Evolutionary conservation across 169 alveolate species (phyloP), one percentile per base, ranked within the genome.

Genomic region (Eimeria tenella): DNA sequence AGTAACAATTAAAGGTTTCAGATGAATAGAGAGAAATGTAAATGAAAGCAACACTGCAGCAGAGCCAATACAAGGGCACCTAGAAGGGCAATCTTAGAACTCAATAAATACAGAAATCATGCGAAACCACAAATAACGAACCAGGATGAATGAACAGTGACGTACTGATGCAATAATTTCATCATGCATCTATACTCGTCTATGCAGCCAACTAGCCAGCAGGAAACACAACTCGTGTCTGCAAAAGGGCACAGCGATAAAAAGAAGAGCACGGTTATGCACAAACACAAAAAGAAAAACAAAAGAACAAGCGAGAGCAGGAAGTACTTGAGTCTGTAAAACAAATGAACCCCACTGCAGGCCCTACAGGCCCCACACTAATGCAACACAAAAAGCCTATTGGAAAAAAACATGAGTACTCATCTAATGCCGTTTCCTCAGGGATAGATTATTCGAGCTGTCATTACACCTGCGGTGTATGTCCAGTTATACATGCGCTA

Each of bases 101-200:
- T 68, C 19, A 58, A 17, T 3, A 58, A 58, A 58, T 58, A 58
- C 4, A 58, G 19, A 3, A 58, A 58, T 10, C 11, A 58, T 58
- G 19, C 68, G 19, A 13, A 58, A 10, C 2, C 68, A 58, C 68
- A 23, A 13, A 31, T 31, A 31, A 31, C 4, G 42, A 31, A 31
- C 42, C 42, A 10, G 52, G n/a, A 10, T 13, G 25, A 4, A 31
- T 17, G 31, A 31, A n/a, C 5, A 10, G 8, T 50, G 52, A 79
- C 88, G 88, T 79, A 79, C 88, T 79, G 88, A 31, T 55, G 88
- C 65, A 55, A 31, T 79, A 79, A 79, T 55, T 50, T 79, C 31
- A 79, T 53, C 88, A 79, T 79, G 88, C 88, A 79, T 79, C 52
- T 53, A 23, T 79, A 79, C 23, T 79, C 88, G 42, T 79, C 88